Base-by-base conservation (phyloP, 805 yeast species). In the Maudiozyma bulderi region DNA sequence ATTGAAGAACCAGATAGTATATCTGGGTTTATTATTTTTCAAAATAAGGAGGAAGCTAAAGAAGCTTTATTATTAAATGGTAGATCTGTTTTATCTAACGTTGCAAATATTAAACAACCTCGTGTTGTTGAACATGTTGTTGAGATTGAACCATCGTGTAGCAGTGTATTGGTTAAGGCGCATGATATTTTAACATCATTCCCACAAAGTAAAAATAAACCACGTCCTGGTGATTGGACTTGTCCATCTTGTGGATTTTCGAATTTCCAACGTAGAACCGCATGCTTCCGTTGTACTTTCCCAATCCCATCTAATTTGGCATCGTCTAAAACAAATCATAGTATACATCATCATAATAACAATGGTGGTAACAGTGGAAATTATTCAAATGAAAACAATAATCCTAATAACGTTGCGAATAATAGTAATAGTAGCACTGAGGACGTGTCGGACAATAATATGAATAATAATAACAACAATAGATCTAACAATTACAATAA, bases 211-310 rank as follows among this genome's bases (percentile, higher is more conserved):
- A 84, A 87, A 56, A 89, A 90, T 66, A 75, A 93, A 58, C 95
- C 96, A 26, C 75, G 97, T 61, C 97, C 97, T 0, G 97, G 97
- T 20, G 97, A 90, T 64, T 90, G 97, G 97, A 86, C 86, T n/a
- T 90, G 97, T 66, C 95, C 96, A 29, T 82, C 90, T 6, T 90
- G 97, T 73, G 96, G 96, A 0, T 90, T 90, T 60, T 86, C 95
- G 28, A 90, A 90, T 66, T 90, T 90, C 69, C 97, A 90, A 68
- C 78, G 96, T 59, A 77, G 97, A 66, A 85, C 95, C 2, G 95
- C 95, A 2, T 90, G 97, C 67, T 88, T 90, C 73, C 75, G 96
- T 54, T 90, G 97, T 64, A 83, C 91, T 2, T 88, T 84, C 68
- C 95, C 96, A 6, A 86, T 87, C 8, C 73, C 86, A 9, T 35